These are phyloP conservation scores for Diplotaxis tenuifolia DNA, from an alignment of 345 rosid species.

Conservation along the genomic window DNA sequence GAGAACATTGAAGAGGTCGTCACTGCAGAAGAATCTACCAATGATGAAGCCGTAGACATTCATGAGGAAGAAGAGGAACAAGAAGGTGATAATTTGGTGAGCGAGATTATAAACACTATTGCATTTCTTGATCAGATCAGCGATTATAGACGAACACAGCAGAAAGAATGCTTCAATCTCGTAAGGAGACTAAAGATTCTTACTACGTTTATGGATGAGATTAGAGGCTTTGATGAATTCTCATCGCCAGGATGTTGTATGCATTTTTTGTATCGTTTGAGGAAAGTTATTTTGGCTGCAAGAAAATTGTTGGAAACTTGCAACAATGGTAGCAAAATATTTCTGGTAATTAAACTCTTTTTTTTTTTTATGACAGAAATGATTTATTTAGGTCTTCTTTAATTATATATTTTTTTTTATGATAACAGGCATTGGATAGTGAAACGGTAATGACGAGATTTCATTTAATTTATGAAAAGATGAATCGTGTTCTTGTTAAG, in stretches of 20 bases:
- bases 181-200: slow-evolving; percentile 66
- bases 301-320: slow-evolving; percentile 53
- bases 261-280: slow-evolving; percentile 38
- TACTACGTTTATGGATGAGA: slow-evolving; percentile 63
- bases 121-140: slow-evolving; percentile 50
- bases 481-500: slow-evolving; percentile 44
- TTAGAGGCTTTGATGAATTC: slow-evolving; percentile 36
- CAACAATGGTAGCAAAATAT: slow-evolving; percentile 68
- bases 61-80: slow-evolving; percentile 30
- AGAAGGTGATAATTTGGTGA: slow-evolving; percentile 19
- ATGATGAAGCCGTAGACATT: slow-evolving; percentile 21
- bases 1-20: slow-evolving; percentile 3
- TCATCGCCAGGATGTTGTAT: slow-evolving; percentile 30
- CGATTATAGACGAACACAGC: slow-evolving; percentile 52
- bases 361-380: background rate
- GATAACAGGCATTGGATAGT: slow-evolving; percentile 55
- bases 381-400: background rate
- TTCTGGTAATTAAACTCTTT: background rate
- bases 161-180: slow-evolving; percentile 59
- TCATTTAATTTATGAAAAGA: slow-evolving; percentile 47
- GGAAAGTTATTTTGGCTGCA: slow-evolving; percentile 47
- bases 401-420: background rate
- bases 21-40: slow-evolving; percentile 9
- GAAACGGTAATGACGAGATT: slow-evolving; percentile 52
- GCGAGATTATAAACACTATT: slow-evolving; percentile 40